Conservation (phyloP, 2,329 filamentous ascomycete genomes). For the Coniochaeta pulveracea region DNA sequence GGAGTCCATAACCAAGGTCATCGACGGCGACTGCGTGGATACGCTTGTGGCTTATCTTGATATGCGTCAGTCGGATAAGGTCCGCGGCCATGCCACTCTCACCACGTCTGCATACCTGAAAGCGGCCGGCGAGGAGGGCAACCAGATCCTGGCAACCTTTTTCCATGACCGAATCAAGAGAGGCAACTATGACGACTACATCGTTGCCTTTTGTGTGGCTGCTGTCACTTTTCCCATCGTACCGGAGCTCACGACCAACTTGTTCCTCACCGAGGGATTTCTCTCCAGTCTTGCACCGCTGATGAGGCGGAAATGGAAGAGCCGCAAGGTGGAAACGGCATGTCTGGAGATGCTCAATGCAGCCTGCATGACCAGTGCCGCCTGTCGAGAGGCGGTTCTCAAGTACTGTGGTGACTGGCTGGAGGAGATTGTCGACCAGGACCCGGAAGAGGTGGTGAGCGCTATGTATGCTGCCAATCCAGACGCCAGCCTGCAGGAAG, state of each 20-base stretch:
- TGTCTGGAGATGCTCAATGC: conserved; percentile 84
- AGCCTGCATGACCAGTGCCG: conserved; percentile 74
- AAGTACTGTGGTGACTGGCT: conserved; percentile 84
- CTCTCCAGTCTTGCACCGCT: conserved; percentile 64
- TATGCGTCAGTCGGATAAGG: conserved; percentile 60
- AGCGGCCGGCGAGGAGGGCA: conserved; percentile 59
- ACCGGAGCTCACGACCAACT: conserved; percentile 58
- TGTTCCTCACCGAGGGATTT: conserved; percentile 87
- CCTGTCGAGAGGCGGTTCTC: conserved; percentile 72
- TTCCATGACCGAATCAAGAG: conserved; percentile 61
- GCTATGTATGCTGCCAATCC: conserved; percentile 37
- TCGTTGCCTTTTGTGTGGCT: conserved; percentile 88
- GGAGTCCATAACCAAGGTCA: conserved; percentile 44
- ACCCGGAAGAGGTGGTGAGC: conserved; percentile 43
- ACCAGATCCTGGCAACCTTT: conserved; percentile 59
- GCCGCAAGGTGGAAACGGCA: conserved; percentile 73
- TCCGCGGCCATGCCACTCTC: conserved; percentile 73
- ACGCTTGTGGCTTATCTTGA: conserved; percentile 81
- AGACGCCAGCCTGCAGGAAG: conserved; percentile 45
- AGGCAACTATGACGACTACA: conserved; percentile 76
- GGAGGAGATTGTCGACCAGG: conserved; percentile 68
- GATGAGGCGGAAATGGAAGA: conserved; percentile 73
- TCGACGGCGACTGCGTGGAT: conserved; percentile 68
- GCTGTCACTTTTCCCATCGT: conserved; percentile 79
- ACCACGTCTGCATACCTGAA: conserved; percentile 77